Percentiles rank a stretch among this genome's conserved stretches.
phyloP scores from a whole-genome alignment of 345 rosid genomes.

The Acer saccharum region DNA sequence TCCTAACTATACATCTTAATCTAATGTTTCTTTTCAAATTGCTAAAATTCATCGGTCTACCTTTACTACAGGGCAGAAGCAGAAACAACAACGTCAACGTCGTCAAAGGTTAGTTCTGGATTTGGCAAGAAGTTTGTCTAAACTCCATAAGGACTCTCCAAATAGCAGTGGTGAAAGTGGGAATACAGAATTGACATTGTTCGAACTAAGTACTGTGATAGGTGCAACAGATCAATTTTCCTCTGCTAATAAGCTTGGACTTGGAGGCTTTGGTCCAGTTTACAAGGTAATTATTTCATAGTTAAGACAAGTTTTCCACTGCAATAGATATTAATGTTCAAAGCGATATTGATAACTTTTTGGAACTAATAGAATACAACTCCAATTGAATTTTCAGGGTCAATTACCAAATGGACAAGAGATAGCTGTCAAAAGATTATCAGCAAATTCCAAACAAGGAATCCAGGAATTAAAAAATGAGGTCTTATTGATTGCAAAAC shows the following conservation, averaged over 20 bases:
- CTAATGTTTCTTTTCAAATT: neutral
- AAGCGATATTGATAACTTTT: no score
- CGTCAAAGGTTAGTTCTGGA: neutral
- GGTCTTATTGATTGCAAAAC: slow-evolving; percentile 12
- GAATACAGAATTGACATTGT: neutral
- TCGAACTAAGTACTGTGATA: neutral
- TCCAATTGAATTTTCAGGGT: no score
- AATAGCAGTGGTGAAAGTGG: neutral
- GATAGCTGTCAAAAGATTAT: neutral
- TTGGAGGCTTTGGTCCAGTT: neutral
- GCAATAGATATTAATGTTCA: neutral
- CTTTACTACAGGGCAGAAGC: neutral
- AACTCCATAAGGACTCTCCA: neutral
- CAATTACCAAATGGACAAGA: neutral
- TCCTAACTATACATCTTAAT: neutral
- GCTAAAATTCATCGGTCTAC: no score
- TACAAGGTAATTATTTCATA: neutral
- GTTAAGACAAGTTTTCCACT: neutral
- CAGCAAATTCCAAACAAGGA: neutral
- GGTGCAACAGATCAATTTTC: slow-evolving; percentile 22
- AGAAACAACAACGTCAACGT: neutral
- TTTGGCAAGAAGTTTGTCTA: neutral
- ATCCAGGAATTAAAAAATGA: slow-evolving; percentile 10
- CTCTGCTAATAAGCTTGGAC: slow-evolving; percentile 18
- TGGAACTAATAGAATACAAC: no score